These are phyloP conservation scores for Nicotiana undulata DNA, from an alignment of 257 asterid species.

Conservation along the genomic window DNA sequence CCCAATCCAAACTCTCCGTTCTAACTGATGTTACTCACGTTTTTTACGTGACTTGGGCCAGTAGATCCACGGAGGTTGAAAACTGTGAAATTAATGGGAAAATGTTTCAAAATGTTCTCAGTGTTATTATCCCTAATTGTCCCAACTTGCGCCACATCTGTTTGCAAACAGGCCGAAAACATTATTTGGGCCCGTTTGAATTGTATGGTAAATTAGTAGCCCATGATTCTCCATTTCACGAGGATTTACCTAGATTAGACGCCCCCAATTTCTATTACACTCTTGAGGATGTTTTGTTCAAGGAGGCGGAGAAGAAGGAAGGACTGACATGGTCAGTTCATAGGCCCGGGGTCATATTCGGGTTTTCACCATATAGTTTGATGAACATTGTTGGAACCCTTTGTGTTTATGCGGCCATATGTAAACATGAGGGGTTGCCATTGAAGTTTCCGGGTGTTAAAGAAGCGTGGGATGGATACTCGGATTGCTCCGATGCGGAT, in stretches of 20 bases:
- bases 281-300: slow-evolving; percentile 63
- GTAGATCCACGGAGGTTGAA: slow-evolving; percentile 48
- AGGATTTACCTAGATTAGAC: slow-evolving; percentile 67
- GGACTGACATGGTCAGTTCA: slow-evolving; percentile 86
- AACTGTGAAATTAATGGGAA: slow-evolving; percentile 67
- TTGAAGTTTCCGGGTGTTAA: slow-evolving; percentile 71
- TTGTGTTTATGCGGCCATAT: slow-evolving; percentile 82
- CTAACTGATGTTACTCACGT: slow-evolving; percentile 65
- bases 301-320: slow-evolving; percentile 56
- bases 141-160: slow-evolving; percentile 66
- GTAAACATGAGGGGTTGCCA: slow-evolving; percentile 66
- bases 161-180: slow-evolving; percentile 78
- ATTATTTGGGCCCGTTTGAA: slow-evolving; percentile 65
- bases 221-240: slow-evolving; percentile 67
- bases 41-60: slow-evolving; percentile 81
- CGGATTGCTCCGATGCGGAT: slow-evolving; percentile 80
- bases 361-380: slow-evolving; percentile 73
- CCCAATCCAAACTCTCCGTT: slow-evolving; percentile 45
- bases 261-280: slow-evolving; percentile 53
- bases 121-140: slow-evolving; percentile 54
- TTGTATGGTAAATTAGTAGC: slow-evolving; percentile 27
- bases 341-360: slow-evolving; percentile 66
- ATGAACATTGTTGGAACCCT: slow-evolving; percentile 76
- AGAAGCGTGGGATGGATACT: slow-evolving; percentile 70
- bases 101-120: slow-evolving; percentile 59